Conservation (phyloP, 495 filamentous ascomycete genomes). For the Penicillium macrosclerotiorum region DNA sequence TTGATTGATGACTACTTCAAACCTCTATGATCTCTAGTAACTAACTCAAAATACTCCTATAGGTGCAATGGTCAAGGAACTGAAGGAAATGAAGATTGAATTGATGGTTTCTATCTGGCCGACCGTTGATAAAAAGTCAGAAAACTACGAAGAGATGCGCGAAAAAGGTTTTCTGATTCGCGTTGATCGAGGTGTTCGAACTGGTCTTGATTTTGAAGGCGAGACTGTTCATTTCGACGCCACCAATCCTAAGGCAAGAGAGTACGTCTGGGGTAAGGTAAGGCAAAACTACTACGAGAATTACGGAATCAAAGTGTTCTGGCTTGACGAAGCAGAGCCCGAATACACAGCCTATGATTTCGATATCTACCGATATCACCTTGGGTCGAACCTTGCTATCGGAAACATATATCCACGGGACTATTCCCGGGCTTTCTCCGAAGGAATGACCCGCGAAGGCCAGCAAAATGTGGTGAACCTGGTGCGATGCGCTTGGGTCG, state of each 20-base stretch:
- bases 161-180: constrained; percentile 52
- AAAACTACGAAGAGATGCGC: constrained; percentile 54
- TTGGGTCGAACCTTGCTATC: constrained; percentile 49
- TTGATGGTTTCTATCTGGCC: constrained; percentile 63
- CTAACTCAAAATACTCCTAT: background rate
- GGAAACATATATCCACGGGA: constrained; percentile 56
- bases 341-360: constrained; percentile 59
- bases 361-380: constrained; percentile 56
- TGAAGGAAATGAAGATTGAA: constrained; percentile 50
- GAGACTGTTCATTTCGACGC: constrained; percentile 55
- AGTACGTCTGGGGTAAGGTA: constrained; percentile 50
- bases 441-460: constrained; percentile 46
- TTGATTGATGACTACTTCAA: too few relatives aligned
- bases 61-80: constrained; percentile 54
- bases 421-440: constrained; percentile 54
- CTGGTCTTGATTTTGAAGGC: constrained; percentile 49
- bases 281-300: constrained; percentile 52
- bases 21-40: background rate
- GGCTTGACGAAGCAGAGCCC: constrained; percentile 61
- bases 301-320: constrained; percentile 55
- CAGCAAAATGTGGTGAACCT: constrained; percentile 54
- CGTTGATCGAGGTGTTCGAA: constrained; percentile 49
- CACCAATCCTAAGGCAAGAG: constrained; percentile 50
- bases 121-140: constrained; percentile 49
- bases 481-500: constrained; percentile 58